Conservation (phyloP, 2,329 filamentous ascomycete genomes). For the Colletotrichum phormii region DNA sequence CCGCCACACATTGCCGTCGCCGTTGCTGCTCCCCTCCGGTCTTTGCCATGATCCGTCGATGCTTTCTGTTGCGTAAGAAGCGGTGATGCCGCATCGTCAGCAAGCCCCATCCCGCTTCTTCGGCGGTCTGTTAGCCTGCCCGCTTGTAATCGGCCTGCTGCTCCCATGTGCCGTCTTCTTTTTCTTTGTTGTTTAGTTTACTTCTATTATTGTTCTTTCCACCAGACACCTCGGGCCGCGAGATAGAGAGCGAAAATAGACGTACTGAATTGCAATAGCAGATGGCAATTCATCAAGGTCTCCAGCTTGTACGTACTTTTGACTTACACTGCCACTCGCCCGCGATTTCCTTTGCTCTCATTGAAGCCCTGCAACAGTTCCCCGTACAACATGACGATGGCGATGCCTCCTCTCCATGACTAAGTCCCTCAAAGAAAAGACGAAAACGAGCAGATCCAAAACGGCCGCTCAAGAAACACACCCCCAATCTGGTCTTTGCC, state of each 20-base stretch:
- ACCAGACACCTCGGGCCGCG: background rate
- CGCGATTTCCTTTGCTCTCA: too few species aligned
- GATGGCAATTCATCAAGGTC: background rate
- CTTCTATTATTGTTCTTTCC: background rate
- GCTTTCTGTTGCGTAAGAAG: too few species aligned
- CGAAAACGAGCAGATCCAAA: background rate
- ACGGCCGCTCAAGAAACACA: background rate
- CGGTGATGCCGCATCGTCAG: background rate
- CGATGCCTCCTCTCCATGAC: background rate
- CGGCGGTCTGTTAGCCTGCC: background rate
- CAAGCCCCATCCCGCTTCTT: slow-evolving; percentile 3
- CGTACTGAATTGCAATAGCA: background rate
- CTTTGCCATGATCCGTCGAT: background rate
- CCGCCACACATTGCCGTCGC: too few species aligned
- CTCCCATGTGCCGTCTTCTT: background rate
- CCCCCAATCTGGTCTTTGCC: background rate
- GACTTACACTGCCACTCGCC: slow-evolving; percentile 14
- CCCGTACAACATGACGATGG: too few species aligned
- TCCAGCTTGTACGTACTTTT: slow-evolving; percentile 10
- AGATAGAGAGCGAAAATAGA: background rate
- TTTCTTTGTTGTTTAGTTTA: background rate
- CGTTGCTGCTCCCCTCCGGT: too few species aligned
- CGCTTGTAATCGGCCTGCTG: background rate
- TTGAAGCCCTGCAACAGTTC: too few species aligned
- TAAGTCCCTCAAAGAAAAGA: background rate